Conservation (phyloP, 1,284 basidiomycete genomes). For the Pseudozyma thailandica region DNA sequence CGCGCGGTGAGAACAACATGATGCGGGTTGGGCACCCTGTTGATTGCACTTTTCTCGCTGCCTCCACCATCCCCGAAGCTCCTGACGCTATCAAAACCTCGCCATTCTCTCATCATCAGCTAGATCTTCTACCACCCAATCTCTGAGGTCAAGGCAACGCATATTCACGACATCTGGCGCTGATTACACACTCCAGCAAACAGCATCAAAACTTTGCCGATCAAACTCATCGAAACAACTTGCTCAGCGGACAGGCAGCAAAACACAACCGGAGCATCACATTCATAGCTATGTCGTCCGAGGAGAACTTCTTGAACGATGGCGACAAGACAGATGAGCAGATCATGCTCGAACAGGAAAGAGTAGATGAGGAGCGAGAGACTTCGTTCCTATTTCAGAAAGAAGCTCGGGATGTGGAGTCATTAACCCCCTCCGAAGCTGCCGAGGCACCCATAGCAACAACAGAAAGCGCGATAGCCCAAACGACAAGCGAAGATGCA, state of each 20-base stretch:
- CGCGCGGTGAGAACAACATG: conserved; percentile 44
- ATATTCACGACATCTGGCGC: too few relatives aligned
- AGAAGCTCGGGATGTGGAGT: conserved; percentile 10
- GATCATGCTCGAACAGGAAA: conserved; percentile 33
- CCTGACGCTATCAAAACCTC: background rate
- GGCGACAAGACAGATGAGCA: conserved; percentile 38
- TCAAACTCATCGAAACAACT: background rate
- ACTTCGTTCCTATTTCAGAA: conserved; percentile 27
- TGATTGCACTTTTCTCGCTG: background rate
- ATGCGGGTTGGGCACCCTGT: background rate
- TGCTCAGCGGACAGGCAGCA: background rate
- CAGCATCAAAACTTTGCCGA: too few relatives aligned
- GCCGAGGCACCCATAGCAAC: background rate
- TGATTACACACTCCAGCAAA: too few relatives aligned
- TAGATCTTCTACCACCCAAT: too few relatives aligned
- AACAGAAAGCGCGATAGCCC: background rate
- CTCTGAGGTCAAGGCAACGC: too few relatives aligned
- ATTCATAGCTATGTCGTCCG: conserved; percentile 28
- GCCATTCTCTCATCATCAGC: background rate
- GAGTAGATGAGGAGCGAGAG: conserved; percentile 39
- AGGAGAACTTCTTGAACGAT: conserved; percentile 21
- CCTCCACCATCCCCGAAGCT: conserved; percentile 22
- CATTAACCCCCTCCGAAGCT: background rate
- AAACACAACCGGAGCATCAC: background rate
- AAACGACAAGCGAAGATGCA: background rate